A percentile compares a stretch with the other conserved stretches of the same genome.
Conservation (phyloP, 345 rosid genomes). For the Eutrema japonicum region DNA sequence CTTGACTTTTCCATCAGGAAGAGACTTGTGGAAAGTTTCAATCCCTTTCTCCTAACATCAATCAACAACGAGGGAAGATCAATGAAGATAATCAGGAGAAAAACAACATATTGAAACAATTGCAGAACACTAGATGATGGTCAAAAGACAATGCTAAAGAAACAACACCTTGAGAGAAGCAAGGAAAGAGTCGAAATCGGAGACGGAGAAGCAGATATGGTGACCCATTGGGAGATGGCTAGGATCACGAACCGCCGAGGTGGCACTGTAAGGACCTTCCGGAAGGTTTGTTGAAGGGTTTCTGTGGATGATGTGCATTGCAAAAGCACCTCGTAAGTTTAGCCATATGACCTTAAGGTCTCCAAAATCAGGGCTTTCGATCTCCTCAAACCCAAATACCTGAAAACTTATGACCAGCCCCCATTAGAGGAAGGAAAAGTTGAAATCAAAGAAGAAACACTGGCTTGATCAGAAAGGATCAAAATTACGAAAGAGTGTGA, state of each 20-base stretch:
- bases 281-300: constrained; percentile 70
- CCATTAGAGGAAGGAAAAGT: background rate
- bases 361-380: constrained; percentile 70
- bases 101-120: background rate
- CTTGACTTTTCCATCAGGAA: constrained; percentile 69
- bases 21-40: constrained; percentile 66
- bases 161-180: constrained; percentile 62
- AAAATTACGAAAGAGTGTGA: background rate
- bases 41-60: constrained; percentile 77
- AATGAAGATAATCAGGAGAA: background rate
- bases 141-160: background rate
- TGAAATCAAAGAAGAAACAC: background rate
- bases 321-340: constrained; percentile 62
- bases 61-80: background rate
- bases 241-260: constrained; percentile 61
- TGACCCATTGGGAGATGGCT: constrained; percentile 79
- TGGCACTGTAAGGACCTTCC: constrained; percentile 80
- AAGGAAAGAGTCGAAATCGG: constrained; percentile 74
- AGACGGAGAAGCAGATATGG: constrained; percentile 78
- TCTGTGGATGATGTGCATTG: constrained; percentile 80
- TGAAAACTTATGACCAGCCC: constrained; percentile 24
- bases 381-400: constrained; percentile 85
- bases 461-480: background rate
- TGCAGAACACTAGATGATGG: constrained; percentile 1
- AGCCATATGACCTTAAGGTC: constrained; percentile 83